A percentile compares a stretch with the other conserved stretches of the same genome.
Conservation (phyloP, 306 rosid genomes). For the Quillaja saponaria region DNA sequence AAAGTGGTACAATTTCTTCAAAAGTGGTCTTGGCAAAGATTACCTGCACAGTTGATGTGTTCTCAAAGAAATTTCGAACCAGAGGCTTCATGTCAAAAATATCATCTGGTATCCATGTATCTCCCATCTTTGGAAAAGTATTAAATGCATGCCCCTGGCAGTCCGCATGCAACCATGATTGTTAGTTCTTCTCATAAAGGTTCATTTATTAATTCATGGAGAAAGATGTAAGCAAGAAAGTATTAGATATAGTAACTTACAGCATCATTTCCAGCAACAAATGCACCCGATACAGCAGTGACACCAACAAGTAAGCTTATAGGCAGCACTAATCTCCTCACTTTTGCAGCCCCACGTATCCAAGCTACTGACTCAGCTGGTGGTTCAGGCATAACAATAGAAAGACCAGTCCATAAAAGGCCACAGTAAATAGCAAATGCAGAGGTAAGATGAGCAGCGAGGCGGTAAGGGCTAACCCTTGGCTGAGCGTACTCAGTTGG, state of each 20-base stretch:
- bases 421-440: constrained; percentile 88
- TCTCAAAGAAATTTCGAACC: constrained; percentile 89
- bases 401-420: constrained; percentile 83
- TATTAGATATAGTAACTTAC: constrained; percentile 43
- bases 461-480: constrained; percentile 95
- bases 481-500: constrained; percentile 83
- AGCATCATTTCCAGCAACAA: constrained; percentile 95
- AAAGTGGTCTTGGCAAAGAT: constrained; percentile 14
- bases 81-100: constrained; percentile 73
- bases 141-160: constrained; percentile 80
- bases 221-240: constrained; percentile 21
- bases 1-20: constrained; percentile 11
- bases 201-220: constrained; percentile 14
- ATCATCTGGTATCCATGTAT: constrained; percentile 74
- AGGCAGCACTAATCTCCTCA: constrained; percentile 71
- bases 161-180: constrained; percentile 30
- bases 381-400: constrained; percentile 93
- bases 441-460: constrained; percentile 97
- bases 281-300: constrained; percentile 90
- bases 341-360: constrained; percentile 89
- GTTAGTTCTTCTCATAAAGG: constrained; percentile 4
- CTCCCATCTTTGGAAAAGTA: constrained; percentile 92
- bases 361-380: constrained; percentile 76
- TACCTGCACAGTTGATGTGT: constrained; percentile 79
- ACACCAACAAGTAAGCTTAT: constrained; percentile 74